Evolutionary conservation across 352 stramenopile genomes (phyloP).

Genomic region (Phytophthora pluvialis): DNA sequence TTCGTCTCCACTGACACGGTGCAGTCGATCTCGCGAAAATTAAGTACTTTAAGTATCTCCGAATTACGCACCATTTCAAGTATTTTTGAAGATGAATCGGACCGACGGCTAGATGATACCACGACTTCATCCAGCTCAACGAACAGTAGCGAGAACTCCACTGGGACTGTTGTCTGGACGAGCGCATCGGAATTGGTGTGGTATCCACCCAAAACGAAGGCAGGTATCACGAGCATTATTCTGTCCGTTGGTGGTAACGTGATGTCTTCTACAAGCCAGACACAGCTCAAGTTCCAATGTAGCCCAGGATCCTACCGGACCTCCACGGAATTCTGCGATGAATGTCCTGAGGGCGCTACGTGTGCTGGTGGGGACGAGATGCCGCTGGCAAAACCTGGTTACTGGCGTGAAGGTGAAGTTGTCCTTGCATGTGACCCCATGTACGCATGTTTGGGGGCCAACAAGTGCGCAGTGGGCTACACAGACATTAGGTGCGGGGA

Average conservation of each 20-base stretch:
- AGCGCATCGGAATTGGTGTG: conserved; percentile 55
- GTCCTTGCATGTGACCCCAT: conserved; percentile 60
- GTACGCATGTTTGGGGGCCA: conserved; percentile 63
- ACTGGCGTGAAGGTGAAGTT: conserved; percentile 63
- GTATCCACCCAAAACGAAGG: conserved; percentile 67
- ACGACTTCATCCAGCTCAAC: conserved; percentile 7
- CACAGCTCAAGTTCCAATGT: conserved; percentile 70
- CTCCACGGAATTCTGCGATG: conserved; percentile 51
- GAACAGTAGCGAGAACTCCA: conserved; percentile 30
- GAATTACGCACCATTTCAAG: conserved; percentile 1
- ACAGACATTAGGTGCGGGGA: conserved; percentile 51
- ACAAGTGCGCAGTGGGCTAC: conserved; percentile 56
- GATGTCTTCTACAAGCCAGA: conserved; percentile 64
- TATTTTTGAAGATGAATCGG: conserved; percentile 5
- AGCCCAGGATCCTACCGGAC: conserved; percentile 63
- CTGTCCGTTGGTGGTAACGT: conserved; percentile 65
- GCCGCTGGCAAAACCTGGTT: conserved; percentile 53
- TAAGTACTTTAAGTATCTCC: not conserved
- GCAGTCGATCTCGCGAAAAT: conserved; percentile 27
- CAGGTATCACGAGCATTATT: conserved; percentile 56
- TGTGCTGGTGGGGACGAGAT: conserved; percentile 58
- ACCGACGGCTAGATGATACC: conserved; percentile 13
- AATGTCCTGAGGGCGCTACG: conserved; percentile 52
- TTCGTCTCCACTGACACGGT: conserved; percentile 33
- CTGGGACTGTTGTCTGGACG: conserved; percentile 53